Evolutionary conservation across 2,329 filamentous ascomycete species (phyloP), one percentile per base, ranked within the genome.

Genomic region (Camillea tinctor): DNA sequence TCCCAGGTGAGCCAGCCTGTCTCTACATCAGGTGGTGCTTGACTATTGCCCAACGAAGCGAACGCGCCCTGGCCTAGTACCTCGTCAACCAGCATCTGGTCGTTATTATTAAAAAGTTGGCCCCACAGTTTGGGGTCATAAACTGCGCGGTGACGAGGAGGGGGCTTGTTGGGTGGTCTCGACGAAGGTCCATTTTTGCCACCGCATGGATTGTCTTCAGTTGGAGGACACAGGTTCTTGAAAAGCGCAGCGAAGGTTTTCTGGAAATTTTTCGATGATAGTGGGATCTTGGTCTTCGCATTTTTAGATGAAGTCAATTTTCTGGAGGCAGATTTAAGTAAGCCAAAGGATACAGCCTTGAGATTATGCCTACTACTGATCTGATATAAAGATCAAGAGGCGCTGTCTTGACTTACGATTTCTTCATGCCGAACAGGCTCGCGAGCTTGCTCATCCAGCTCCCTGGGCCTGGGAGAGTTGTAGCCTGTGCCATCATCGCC

Each of bases 1-100:
- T 59, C 53, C 65, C 64, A 69, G 4, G 61, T 64, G 51, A 65
- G 19, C 50, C 57, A 63, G 9, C 68, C 68, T 48, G 62, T 61
- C 50, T 64, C 62, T 3, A 55, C 55, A 1, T 49, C 0, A 19
- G 57, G 26, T 17, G 6, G n/a, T n/a, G 54, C 59, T 50, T 65
- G 61, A 44, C 53, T 52, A 36, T 44, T 52, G 17, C 55, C 50
- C 5, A 11, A 40, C 24, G 11, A 11, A 56, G 52, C 60, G 54
- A 61, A 1, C 11, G 1, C 4, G 50, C 55, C 24, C 65, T 65
- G 19, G 60, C 21, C 15, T 20, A 20, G 26, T 64, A 30, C 26
- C 26, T 30, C 26, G 13, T 30, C 26, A 30, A 30, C 13, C 6
- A 30, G 26, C 26, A 30, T 30, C 13, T 9, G 2, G 13, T 30